Conservation (phyloP, 2,329 filamentous ascomycete genomes). For the Phoma sp. region DNA sequence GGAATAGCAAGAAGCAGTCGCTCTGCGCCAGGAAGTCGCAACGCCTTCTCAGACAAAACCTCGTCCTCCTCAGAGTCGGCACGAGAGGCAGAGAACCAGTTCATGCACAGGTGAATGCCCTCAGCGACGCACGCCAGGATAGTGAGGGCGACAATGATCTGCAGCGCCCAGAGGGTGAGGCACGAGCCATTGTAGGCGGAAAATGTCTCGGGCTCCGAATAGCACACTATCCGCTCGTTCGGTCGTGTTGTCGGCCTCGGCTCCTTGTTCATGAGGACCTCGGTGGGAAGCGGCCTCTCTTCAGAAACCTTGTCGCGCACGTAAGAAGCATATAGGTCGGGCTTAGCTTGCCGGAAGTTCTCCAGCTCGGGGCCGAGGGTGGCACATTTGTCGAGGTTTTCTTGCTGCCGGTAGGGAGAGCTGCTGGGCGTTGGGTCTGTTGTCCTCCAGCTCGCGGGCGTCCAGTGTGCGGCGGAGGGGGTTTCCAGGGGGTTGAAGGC, state of each 20-base stretch:
- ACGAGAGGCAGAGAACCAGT: constrained; percentile 23
- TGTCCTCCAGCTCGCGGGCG: constrained; percentile 16
- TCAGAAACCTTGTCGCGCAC: constrained; percentile 13
- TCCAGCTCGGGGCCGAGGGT: constrained; percentile 37
- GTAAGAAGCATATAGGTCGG: constrained; percentile 36
- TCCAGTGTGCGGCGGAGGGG: constrained; percentile 29
- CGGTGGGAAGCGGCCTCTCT: constrained; percentile 26
- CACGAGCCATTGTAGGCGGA: constrained; percentile 32
- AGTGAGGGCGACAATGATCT: constrained; percentile 34
- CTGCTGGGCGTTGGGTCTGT: constrained; percentile 22
- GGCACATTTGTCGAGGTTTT: constrained; percentile 24
- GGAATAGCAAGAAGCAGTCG: constrained; percentile 30
- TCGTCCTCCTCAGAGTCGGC: background rate
- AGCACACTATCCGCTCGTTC: constrained; percentile 29
- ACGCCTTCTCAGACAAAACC: constrained; percentile 5
- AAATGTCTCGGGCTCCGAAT: constrained; percentile 23
- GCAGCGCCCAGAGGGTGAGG: constrained; percentile 32
- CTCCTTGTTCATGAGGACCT: constrained; percentile 26
- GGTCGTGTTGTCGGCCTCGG: constrained; percentile 13
- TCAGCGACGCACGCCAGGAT: constrained; percentile 39
- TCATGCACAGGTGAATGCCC: constrained; percentile 26
- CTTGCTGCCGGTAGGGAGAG: constrained; percentile 9
- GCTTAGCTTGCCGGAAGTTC: constrained; percentile 28
- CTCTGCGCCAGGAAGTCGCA: constrained; percentile 32
- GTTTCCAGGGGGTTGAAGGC: constrained; percentile 22